These are phyloP conservation scores for Fusarium piperis DNA, from an alignment of 2,329 filamentous ascomycete species.

Conservation along the genomic window DNA sequence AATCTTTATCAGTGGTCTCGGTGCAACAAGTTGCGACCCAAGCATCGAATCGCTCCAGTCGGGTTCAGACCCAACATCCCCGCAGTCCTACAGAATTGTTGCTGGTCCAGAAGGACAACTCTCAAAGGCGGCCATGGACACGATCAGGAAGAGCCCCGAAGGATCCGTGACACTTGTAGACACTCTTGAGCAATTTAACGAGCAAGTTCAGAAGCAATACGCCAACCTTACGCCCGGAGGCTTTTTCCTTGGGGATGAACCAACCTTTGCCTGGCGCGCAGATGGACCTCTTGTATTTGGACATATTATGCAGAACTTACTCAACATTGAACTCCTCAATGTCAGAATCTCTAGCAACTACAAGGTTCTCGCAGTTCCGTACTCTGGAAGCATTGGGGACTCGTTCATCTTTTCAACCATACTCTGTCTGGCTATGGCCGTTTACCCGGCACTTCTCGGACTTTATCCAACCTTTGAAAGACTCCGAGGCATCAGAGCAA, in stretches of 20 bases:
- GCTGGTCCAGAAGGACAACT: background rate
- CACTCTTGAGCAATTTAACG: background rate
- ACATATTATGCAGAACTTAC: background rate
- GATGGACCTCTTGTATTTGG: background rate
- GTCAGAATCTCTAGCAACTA: background rate
- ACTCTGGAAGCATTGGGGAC: slow-evolving; percentile 4
- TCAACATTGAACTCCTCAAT: slow-evolving; percentile 1
- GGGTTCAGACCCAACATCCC: background rate
- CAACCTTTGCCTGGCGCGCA: slow-evolving; percentile 1
- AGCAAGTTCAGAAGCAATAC: slow-evolving; percentile 53
- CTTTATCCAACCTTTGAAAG: slow-evolving; percentile 11
- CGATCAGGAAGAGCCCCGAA: background rate
- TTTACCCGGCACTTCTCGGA: slow-evolving; percentile 11
- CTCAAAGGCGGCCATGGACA: background rate
- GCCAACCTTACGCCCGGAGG: slow-evolving; percentile 1
- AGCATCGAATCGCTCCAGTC: background rate
- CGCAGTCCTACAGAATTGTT: background rate
- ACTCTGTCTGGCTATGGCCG: background rate
- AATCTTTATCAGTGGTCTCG: background rate
- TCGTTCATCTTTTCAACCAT: background rate
- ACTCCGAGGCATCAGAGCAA: slow-evolving; percentile 8
- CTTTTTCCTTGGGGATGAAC: background rate
- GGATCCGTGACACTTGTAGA: background rate
- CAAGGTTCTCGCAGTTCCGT: background rate
- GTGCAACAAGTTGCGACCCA: background rate